Percentiles rank a stretch among this genome's conserved stretches.
Conservation (phyloP, 2,329 filamentous ascomycete species). For the Cladosporium austrohemisphaericum region DNA sequence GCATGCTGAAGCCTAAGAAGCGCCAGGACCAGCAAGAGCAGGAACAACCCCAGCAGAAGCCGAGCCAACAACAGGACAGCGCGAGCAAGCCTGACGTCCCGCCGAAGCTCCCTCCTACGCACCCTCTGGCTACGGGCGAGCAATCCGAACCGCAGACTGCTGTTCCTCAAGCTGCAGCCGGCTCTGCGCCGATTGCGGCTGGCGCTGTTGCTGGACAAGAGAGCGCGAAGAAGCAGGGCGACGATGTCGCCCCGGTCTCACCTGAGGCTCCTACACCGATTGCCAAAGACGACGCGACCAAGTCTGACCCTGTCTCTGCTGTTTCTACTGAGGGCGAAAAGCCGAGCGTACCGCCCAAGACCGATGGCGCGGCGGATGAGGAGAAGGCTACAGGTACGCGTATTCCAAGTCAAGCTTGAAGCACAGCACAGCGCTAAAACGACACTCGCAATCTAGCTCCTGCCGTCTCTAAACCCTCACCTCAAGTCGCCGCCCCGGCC, state of each 20-base stretch:
- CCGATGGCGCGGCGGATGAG: slow-evolving; percentile 14
- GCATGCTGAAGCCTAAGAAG: slow-evolving; percentile 26
- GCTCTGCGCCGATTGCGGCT: background rate
- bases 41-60: slow-evolving; percentile 14
- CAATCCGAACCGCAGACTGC: slow-evolving; percentile 13
- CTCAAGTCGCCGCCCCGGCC: background rate
- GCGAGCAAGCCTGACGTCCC: slow-evolving; percentile 1
- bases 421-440: background rate
- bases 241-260: background rate
- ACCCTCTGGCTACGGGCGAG: slow-evolving; percentile 14
- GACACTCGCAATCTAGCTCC: background rate
- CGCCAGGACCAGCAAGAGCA: slow-evolving; percentile 12
- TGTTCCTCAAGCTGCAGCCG: background rate
- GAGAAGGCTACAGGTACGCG: slow-evolving; percentile 2
- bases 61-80: background rate
- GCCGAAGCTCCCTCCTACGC: slow-evolving; percentile 12
- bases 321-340: slow-evolving; percentile 13
- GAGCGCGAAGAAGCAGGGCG: background rate
- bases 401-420: background rate
- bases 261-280: background rate
- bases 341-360: slow-evolving; percentile 9
- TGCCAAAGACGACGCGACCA: background rate
- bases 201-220: background rate
- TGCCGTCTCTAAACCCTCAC: background rate
- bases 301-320: slow-evolving; percentile 10